Base-by-base conservation (phyloP, 352 stramenopile genomes). In the Pythium myriotylum region DNA sequence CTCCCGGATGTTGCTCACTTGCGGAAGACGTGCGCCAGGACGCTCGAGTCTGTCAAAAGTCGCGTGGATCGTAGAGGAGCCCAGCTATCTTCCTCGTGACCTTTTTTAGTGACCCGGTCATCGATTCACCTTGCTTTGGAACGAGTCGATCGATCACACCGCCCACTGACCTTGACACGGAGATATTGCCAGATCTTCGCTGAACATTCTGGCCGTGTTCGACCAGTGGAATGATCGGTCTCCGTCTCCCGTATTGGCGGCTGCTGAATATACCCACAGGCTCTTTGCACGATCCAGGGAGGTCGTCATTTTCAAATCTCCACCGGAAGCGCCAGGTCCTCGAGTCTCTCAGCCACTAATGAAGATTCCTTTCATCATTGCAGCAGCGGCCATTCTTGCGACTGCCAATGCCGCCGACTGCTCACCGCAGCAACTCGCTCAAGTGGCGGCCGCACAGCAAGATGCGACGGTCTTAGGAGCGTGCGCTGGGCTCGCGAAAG, bases 161-260 rank as follows among this genome's bases (percentile, higher is more conserved):
- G 29, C 10, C 29, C 10, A 10, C 29, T 35, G 29, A 35, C 29
- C 10, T 35, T 10, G 10, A 35, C 5, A 10, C 29, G 29, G 39
- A 39, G 22, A 50, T 59, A 24, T 23, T 33, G 37, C 52, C 37
- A 59, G 52, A 19, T 12, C 22, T 35, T n/a, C 22, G 23, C 52
- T 54, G 54, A 62, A 62, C 54, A 23, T 62, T 62, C 54, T 29
- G 20, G 45, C 33, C 43, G 48, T 24, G 40, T 60, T 49, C 49
- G 49, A 42, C 26, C 27, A 43, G 37, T 20, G 5, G 13, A 6
- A 19, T 6, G 37, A 43, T 35, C 29, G n/a, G 17, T 14, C 17
- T 43, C 37, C 7, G 13, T 20, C 17, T n/a, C n/a, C n/a, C n/a
- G n/a, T n/a, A n/a, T n/a, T n/a, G n/a, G n/a, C n/a, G n/a, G n/a